Evolutionary conservation across 257 asterid genomes (phyloP), one percentile per base, ranked within the genome.

Genomic region (Solanum paucissectum): DNA sequence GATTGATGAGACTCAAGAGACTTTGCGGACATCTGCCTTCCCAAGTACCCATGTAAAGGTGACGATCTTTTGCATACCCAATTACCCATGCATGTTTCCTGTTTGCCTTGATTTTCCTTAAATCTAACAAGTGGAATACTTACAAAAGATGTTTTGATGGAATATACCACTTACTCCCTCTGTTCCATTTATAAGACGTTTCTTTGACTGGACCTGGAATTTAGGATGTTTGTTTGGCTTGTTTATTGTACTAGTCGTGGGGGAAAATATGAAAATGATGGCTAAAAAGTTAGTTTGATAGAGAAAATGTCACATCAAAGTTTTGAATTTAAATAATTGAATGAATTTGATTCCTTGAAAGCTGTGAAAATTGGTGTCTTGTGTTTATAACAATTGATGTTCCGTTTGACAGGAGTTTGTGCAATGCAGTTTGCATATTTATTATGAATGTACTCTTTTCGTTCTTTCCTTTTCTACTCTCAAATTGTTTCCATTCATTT

Each of bases 1-100:
- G 91, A 90, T 91, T 88, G 99, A 96, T 44, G 99, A 97, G 93
- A 95, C 99, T 86, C 99, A 97, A 89, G 99, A 97, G 92, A 95
- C 99, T 55, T 94, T 95, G 64, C 98, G 99, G 36, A 96, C 98
- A 37, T 95, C 98, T 89, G 98, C 98, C 73, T 96, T 96, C 87
- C 98, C 99, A 3, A 96, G 98, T 90, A 92, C 98, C 82, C 99
- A 96, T 91, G 94, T 92, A 29, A 92, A 92, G 94, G 94, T 92
- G 83, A 82, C 21, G 25, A 49, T 14, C 69, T 29, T 82, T 18
- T 82, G 2, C 69, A 9, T 32, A 18, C 34, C 29, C 29, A 29
- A 29, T 29, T 29, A 29, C 29, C 64, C 21, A 33, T 29, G 32
- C 25, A 49, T 49, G 44, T 82, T 82, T 49, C 69, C 44, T 49